Evolutionary conservation across 2,329 filamentous ascomycete genomes (phyloP).

Genomic region (Pseudocercospora cruenta): DNA sequence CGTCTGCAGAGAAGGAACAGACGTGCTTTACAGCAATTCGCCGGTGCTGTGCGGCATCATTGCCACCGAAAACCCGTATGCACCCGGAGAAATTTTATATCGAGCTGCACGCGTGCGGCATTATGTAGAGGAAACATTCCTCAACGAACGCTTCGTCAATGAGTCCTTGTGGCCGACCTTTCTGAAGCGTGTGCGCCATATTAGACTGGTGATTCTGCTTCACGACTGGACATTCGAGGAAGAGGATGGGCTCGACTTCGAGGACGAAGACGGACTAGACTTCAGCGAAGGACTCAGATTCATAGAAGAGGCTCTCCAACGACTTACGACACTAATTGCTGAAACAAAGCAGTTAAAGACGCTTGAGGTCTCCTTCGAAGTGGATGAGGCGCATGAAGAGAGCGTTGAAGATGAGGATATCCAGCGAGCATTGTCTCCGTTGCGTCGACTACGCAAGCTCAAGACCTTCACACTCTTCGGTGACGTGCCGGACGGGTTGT

Average conservation of each 20-base stretch:
- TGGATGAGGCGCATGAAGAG: background rate
- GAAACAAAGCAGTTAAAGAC: background rate
- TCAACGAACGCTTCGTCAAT: background rate
- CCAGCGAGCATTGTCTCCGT: background rate
- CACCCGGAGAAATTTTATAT: too few species aligned
- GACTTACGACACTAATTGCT: background rate
- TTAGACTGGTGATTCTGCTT: background rate
- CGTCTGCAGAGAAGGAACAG: slow-evolving; percentile 29
- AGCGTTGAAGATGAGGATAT: background rate
- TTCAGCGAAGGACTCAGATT: background rate
- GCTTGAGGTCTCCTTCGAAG: background rate
- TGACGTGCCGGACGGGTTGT: background rate
- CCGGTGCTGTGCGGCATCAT: background rate
- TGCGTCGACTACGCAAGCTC: background rate
- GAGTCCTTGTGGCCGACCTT: background rate
- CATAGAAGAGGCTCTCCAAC: background rate
- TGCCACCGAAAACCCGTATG: too few species aligned
- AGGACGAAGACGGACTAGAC: too few species aligned
- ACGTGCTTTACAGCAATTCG: slow-evolving; percentile 1
- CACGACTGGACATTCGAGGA: background rate
- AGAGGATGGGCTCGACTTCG: too few species aligned
- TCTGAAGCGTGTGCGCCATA: background rate
- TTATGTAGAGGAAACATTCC: too few species aligned
- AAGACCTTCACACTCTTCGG: background rate
- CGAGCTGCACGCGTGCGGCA: too few species aligned